phyloP scores from a whole-genome alignment of 2,329 filamentous ascomycete species.

The Penicillium italicum region DNA sequence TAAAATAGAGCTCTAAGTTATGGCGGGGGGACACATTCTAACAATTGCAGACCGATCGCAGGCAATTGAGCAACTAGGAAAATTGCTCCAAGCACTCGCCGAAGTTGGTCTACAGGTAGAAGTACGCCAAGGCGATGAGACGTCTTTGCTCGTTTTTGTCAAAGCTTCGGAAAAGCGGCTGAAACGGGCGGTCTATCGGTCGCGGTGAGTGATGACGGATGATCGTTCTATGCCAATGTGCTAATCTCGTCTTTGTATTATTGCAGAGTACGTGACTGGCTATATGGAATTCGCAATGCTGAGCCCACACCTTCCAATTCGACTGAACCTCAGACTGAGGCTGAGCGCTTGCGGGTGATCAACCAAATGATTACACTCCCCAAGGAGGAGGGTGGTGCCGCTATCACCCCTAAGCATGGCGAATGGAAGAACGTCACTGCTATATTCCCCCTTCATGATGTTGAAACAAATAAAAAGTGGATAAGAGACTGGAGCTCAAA shows the following conservation, averaged over 20 bases:
- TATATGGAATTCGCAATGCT: slow-evolving; percentile 80
- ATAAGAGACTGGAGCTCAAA: slow-evolving; percentile 68
- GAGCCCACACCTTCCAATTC: slow-evolving; percentile 68
- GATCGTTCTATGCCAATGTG: neutral
- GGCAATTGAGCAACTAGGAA: slow-evolving; percentile 72
- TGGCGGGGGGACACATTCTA: neutral
- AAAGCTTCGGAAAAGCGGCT: slow-evolving; percentile 75
- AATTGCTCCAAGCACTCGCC: slow-evolving; percentile 72
- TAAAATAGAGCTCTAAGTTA: neutral
- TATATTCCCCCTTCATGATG: slow-evolving; percentile 77
- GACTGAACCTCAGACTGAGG: slow-evolving; percentile 80
- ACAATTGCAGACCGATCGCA: slow-evolving; percentile 57
- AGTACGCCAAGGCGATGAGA: slow-evolving; percentile 73
- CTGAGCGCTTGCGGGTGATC: slow-evolving; percentile 81
- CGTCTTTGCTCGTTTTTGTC: slow-evolving; percentile 78
- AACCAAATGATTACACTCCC: slow-evolving; percentile 78
- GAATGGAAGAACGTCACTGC: slow-evolving; percentile 71
- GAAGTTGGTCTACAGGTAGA: slow-evolving; percentile 79
- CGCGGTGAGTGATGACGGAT: slow-evolving; percentile 51
- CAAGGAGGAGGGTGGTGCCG: slow-evolving; percentile 71
- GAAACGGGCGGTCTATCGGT: slow-evolving; percentile 77
- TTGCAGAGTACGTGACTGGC: slow-evolving; percentile 85
- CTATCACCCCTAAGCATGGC: slow-evolving; percentile 66
- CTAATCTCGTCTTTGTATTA: neutral
- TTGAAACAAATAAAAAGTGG: slow-evolving; percentile 71